Conservation (phyloP, 1,284 basidiomycete genomes). For the Leccinum angustisporum region DNA sequence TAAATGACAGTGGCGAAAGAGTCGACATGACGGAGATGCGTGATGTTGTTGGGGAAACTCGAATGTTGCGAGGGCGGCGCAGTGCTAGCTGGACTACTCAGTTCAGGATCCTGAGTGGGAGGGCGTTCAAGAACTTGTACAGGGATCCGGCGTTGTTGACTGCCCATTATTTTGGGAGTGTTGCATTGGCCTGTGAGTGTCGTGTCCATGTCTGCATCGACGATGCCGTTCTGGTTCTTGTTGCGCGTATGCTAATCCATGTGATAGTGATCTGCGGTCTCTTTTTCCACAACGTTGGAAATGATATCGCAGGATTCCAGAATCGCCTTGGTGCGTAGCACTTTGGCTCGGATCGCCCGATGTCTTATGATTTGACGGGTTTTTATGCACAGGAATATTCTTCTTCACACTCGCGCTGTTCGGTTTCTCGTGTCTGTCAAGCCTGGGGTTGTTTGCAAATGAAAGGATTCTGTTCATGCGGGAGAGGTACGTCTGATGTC, state of each 20-base stretch:
- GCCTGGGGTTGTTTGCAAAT: constrained; percentile 88
- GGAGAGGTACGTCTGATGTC: constrained; percentile 64
- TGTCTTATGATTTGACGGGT: background rate
- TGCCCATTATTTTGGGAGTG: constrained; percentile 86
- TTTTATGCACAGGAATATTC: constrained; percentile 71
- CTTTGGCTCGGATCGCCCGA: background rate
- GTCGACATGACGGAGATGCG: constrained; percentile 50
- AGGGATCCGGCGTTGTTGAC: constrained; percentile 90
- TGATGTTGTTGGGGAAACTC: constrained; percentile 65
- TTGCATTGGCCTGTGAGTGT: constrained; percentile 76
- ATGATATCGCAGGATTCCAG: constrained; percentile 94
- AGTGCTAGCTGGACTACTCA: constrained; percentile 87
- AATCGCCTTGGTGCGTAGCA: constrained; percentile 66
- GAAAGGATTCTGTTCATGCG: constrained; percentile 96
- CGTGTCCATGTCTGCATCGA: background rate
- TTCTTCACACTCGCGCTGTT: constrained; percentile 95
- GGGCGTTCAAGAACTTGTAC: constrained; percentile 98
- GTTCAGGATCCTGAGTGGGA: constrained; percentile 88
- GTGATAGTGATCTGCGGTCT: constrained; percentile 73
- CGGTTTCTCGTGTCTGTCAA: constrained; percentile 94
- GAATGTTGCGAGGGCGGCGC: constrained; percentile 73
- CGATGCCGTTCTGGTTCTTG: background rate
- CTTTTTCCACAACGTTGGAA: constrained; percentile 80
- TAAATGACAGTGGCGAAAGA: constrained; percentile 18
- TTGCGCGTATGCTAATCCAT: constrained; percentile 9